Evolutionary conservation across 768 basidiomycete species (phyloP).

Genomic region (Phlebiopsis flavidoalba): DNA sequence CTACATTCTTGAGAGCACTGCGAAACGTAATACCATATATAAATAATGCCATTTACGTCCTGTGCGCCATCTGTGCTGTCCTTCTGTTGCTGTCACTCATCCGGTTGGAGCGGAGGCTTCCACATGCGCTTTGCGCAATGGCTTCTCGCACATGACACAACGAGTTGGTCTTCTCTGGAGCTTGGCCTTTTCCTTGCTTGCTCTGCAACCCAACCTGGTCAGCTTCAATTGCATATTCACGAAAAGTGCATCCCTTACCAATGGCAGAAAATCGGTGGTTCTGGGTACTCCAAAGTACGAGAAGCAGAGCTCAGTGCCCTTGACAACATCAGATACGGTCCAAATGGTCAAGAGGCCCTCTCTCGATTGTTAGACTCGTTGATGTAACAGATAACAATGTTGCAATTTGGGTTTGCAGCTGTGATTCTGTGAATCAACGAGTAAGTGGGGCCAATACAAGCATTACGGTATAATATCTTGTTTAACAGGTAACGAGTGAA

Average conservation of each 20-base stretch:
- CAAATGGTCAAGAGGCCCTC: constrained; percentile 68
- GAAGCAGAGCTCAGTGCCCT: constrained; percentile 72
- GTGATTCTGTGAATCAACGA: constrained; percentile 58
- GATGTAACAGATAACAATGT: constrained; percentile 68
- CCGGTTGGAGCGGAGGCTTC: neutral
- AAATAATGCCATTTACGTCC: neutral
- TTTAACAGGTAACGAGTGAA: constrained; percentile 87
- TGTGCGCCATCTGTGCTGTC: neutral
- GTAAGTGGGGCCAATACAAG: neutral
- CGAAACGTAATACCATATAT: neutral
- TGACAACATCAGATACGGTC: constrained; percentile 55
- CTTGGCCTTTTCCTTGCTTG: neutral
- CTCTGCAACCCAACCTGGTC: neutral
- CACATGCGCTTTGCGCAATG: neutral
- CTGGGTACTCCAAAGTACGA: constrained; percentile 56
- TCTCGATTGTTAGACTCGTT: constrained; percentile 69
- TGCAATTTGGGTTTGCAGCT: constrained; percentile 86
- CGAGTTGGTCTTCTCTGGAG: neutral
- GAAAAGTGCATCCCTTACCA: neutral
- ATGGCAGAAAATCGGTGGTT: constrained; percentile 22
- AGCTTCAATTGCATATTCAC: neutral
- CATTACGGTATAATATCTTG: constrained; percentile 8
- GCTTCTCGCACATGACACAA: neutral
- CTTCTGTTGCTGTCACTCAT: neutral
- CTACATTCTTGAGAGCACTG: neutral